phyloP scores from a whole-genome alignment of 2,329 filamentous ascomycete genomes.

The Aotearoamyces nothofagi region DNA sequence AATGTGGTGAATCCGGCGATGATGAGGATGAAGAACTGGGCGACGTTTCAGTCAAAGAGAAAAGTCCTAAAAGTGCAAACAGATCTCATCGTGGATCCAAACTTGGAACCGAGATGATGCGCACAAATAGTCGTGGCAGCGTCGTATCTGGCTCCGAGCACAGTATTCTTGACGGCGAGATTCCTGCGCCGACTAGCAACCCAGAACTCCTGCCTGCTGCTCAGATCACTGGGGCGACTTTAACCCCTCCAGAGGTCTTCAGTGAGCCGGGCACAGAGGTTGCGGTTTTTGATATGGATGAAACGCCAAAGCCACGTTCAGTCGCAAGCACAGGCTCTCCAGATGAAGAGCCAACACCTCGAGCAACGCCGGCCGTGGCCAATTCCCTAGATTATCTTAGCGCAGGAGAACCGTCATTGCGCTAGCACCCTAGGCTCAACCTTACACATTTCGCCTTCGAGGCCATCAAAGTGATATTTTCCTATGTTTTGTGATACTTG shows the following conservation, averaged over 20 bases:
- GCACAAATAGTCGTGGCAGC: conserved; percentile 86
- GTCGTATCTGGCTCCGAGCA: conserved; percentile 25
- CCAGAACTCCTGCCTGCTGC: conserved; percentile 13
- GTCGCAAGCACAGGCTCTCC: conserved; percentile 5
- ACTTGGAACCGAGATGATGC: conserved; percentile 93
- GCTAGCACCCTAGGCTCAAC: no score
- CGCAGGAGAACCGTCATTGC: no score
- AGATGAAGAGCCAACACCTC: conserved; percentile 16
- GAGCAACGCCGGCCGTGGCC: conserved; percentile 5
- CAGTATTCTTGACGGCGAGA: conserved; percentile 10
- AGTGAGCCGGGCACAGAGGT: conserved; percentile 8
- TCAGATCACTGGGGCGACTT: conserved; percentile 11
- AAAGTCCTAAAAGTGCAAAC: conserved; percentile 34
- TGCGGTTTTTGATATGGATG: conserved; percentile 11
- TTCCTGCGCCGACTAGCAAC: conserved; percentile 13
- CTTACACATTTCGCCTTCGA: no score
- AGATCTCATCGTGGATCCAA: conserved; percentile 63
- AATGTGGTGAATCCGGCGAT: conserved; percentile 77
- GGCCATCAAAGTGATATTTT: no score
- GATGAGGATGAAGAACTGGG: conserved; percentile 91
- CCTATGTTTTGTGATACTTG: no score
- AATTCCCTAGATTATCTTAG: not conserved
- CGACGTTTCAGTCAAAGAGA: conserved; percentile 24
- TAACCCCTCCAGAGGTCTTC: conserved; percentile 16
- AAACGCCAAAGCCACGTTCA: conserved; percentile 15